Percentiles rank a stretch among this genome's conserved stretches.
Conservation (phyloP, 73 alveolate genomes). For the Breviolum minutum region DNA sequence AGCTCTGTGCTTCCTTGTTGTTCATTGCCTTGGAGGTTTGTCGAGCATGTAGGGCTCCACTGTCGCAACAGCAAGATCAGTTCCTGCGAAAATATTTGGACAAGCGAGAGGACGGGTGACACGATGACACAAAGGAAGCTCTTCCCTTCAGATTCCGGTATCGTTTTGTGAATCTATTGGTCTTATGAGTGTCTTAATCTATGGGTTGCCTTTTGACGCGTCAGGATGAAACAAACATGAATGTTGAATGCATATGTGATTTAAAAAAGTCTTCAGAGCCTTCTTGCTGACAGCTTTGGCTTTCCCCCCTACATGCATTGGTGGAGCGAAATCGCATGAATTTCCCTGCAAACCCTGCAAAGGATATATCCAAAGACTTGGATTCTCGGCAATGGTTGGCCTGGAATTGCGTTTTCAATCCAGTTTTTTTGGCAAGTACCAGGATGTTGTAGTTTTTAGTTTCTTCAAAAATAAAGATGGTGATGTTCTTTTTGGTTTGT, state of each 20-base stretch:
- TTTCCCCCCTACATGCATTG: no score
- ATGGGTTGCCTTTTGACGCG: no score
- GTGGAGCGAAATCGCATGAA: neutral
- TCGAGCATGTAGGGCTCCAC: neutral
- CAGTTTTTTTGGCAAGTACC: no score
- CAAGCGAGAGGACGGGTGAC: conserved; percentile 36
- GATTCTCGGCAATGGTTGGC: neutral
- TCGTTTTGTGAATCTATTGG: no score
- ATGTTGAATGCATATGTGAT: no score
- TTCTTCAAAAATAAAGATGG: neutral
- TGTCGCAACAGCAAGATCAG: neutral
- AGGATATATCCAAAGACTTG: conserved; percentile 20
- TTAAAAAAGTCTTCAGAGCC: no score
- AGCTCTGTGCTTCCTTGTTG: conserved; percentile 3
- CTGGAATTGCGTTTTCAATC: no score
- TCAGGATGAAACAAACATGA: no score
- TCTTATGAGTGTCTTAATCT: no score
- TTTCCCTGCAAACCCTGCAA: neutral
- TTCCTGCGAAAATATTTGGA: conserved; percentile 37
- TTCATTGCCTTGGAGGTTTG: conserved; percentile 63
- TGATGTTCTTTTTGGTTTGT: neutral
- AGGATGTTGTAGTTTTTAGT: neutral
- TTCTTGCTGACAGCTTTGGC: no score
- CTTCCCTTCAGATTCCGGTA: neutral
- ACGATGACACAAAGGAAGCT: neutral